These are phyloP conservation scores for Coccomyxa sp. DNA, from an alignment of 139 green algal species.

Conservation along the genomic window DNA sequence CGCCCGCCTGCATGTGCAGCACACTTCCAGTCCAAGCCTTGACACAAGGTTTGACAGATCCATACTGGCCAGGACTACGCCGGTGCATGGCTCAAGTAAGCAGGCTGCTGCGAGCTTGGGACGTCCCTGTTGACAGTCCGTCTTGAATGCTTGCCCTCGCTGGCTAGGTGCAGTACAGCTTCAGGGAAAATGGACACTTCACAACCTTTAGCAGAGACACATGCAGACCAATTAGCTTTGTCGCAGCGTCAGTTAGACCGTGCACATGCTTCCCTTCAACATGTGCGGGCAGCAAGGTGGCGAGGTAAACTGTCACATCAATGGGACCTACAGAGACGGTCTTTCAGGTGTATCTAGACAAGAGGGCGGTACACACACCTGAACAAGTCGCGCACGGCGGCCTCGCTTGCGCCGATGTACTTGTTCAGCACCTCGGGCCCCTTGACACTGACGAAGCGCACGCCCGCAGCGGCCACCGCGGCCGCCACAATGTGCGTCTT, in stretches of 20 bases:
- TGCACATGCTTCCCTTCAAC: too few relatives aligned
- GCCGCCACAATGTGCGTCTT: conserved; percentile 90
- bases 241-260: too few relatives aligned
- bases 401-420: conserved; percentile 95
- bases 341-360: too few relatives aligned
- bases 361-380: too few relatives aligned
- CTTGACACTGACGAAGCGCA: conserved; percentile 76
- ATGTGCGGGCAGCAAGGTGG: too few relatives aligned
- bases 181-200: too few relatives aligned
- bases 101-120: neutral
- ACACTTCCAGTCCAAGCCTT: neutral
- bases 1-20: conserved; percentile 63
- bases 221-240: too few relatives aligned
- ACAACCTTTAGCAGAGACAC: too few relatives aligned
- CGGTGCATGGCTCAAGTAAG: neutral
- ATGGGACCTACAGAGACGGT: too few relatives aligned
- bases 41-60: neutral
- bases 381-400: conserved; percentile 89
- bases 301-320: too few relatives aligned
- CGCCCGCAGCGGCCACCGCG: conserved; percentile 66
- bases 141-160: neutral
- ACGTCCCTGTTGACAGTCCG: neutral
- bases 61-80: too few relatives aligned
- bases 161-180: too few relatives aligned
- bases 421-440: conserved; percentile 99